These are phyloP conservation scores for Ustanciosporium gigantosporum DNA, from an alignment of 1,284 basidiomycete genomes.

Conservation along the genomic window DNA sequence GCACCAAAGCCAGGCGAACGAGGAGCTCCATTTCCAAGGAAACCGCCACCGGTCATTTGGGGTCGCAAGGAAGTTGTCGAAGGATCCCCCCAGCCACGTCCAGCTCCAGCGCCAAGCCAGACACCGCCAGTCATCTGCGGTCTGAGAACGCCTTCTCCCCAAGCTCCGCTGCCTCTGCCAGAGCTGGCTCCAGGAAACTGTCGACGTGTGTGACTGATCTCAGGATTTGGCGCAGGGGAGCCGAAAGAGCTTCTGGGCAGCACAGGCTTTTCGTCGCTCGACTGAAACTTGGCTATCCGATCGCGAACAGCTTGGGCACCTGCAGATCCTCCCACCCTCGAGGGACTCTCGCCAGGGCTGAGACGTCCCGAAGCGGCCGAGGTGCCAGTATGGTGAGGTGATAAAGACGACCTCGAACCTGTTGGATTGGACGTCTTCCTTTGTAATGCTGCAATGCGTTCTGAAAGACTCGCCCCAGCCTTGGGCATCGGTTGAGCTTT, in stretches of 20 bases:
- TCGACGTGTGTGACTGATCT: constrained; percentile 26
- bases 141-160: constrained; percentile 48
- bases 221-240: constrained; percentile 47
- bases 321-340: constrained; percentile 5
- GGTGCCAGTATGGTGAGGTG: constrained; percentile 10
- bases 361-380: constrained; percentile 14
- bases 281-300: constrained; percentile 51
- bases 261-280: constrained; percentile 41
- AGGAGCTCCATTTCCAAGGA: constrained; percentile 23
- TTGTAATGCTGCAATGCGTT: constrained; percentile 53
- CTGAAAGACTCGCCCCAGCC: constrained; percentile 42
- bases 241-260: constrained; percentile 53
- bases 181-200: constrained; percentile 41
- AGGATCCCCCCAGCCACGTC: constrained; percentile 39
- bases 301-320: constrained; percentile 38
- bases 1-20: constrained; percentile 19
- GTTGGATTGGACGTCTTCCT: constrained; percentile 39
- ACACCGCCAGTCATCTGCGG: constrained; percentile 54
- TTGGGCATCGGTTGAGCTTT: constrained; percentile 27
- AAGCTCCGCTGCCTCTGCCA: constrained; percentile 39
- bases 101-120: constrained; percentile 43
- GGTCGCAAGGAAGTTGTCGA: constrained; percentile 30
- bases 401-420: constrained; percentile 14
- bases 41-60: constrained; percentile 48
- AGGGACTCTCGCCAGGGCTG: constrained; percentile 32